A percentile compares a stretch with the other conserved stretches of the same genome.
These are phyloP conservation scores for Raphanus hybrid DNA, from an alignment of 441 rosid genomes.

Conservation along the genomic window DNA sequence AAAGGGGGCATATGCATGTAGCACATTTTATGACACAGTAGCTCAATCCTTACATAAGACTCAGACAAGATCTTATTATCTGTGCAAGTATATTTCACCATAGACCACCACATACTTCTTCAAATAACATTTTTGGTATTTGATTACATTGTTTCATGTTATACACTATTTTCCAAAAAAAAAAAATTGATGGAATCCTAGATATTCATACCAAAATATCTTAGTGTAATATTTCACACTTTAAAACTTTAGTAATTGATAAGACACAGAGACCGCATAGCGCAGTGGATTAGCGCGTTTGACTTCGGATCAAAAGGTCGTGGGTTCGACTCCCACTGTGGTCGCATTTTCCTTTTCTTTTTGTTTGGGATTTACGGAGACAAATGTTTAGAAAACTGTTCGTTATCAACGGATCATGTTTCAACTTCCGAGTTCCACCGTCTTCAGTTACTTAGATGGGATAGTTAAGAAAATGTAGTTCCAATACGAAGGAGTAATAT, in stretches of 20 bases:
- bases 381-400: background rate
- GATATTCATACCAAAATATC: background rate
- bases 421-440: background rate
- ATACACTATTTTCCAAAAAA: background rate
- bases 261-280: constrained; percentile 68
- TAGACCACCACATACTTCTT: background rate
- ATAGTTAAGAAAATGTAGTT: too few relatives aligned
- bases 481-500: too few relatives aligned
- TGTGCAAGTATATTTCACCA: background rate
- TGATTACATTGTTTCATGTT: background rate
- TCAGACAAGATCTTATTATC: background rate
- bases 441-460: background rate
- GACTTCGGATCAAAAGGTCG: constrained; percentile 99
- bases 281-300: constrained; percentile 99
- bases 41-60: background rate
- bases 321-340: constrained; percentile 99
- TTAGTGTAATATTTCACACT: background rate
- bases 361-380: background rate
- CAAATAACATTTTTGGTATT: too few relatives aligned
- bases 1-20: background rate
- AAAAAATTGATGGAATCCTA: background rate
- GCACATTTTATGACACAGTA: background rate
- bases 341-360: constrained; percentile 43
- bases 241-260: too few relatives aligned
- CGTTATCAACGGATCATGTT: background rate